Evolutionary conservation across 176 grass and related monocot species (phyloP), one percentile per base, ranked within the genome.

Genomic region (Ensete ventricosum): DNA sequence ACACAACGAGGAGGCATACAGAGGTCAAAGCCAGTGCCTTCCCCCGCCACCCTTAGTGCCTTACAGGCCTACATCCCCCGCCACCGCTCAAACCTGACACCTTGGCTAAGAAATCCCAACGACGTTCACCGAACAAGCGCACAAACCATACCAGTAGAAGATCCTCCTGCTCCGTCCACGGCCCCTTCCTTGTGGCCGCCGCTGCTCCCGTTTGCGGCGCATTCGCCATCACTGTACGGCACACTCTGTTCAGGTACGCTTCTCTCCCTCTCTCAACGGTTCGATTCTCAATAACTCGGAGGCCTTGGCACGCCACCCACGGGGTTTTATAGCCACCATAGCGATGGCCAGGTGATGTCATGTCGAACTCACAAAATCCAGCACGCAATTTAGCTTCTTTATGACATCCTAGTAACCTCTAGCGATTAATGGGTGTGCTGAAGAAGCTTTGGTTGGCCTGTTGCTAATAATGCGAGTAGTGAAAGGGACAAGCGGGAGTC

Each of bases 31-130:
- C 52, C 52, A 80, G 71, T 70, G 58, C 27, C 2, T 22, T 14
- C 8, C 8, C 8, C 19, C 64, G 22, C 1, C 71, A 55, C 23
- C 71, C n/a, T 25, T 55, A 27, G 67, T 11, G 67, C 16, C 67
- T 74, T 22, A 74, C 13, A 20, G 72, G 53, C 52, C 57, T 20
- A 49, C 12, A 53, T 84, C 90, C 89, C 95, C 95, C 95, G 75
- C 95, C 95, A 98, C 95, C 95, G 95, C 95, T 83, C 95, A 93
- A 98, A 98, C 95, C 95, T 98, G 95, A 98, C 64, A 93, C 95
- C 90, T 98, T 90, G 82, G 95, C 95, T 91, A 98, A 98, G 80
- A 91, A 94, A 91, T 98, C 95, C 95, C 95, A 98, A 88, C 95
- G 90, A 29, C 95, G 95, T 93, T 98, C 90, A 72, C 95, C 95